Percentiles rank a stretch among this genome's conserved stretches.
Evolutionary conservation across 257 asterid species (phyloP).

Genomic region (Solanum chilense): DNA sequence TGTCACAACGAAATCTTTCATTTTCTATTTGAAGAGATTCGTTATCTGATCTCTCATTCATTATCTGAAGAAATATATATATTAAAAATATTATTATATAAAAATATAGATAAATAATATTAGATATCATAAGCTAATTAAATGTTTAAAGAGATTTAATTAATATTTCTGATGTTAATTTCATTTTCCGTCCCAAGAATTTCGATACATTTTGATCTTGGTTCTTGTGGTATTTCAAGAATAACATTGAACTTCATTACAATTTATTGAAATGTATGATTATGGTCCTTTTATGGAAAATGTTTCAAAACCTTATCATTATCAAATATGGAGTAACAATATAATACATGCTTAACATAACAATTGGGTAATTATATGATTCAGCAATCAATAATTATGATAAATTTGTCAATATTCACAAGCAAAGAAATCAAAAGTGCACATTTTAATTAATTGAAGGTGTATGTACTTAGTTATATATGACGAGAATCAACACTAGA

Average conservation of each 20-base stretch:
- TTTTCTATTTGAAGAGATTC: conserved; percentile 34
- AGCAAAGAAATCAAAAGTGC: neutral
- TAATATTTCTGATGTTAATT: neutral
- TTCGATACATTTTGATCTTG: neutral
- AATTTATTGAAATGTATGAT: neutral
- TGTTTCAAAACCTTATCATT: neutral
- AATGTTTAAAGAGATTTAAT: neutral
- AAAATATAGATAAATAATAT: neutral
- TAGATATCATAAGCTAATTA: neutral
- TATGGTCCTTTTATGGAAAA: neutral
- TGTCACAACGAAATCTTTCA: conserved; percentile 35
- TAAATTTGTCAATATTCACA: neutral
- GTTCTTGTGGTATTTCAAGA: neutral
- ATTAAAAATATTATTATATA: neutral
- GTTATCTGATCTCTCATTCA: conserved; percentile 37
- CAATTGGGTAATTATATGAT: neutral
- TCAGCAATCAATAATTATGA: neutral
- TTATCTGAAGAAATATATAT: neutral
- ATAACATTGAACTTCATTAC: neutral
- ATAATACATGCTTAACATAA: neutral
- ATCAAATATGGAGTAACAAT: neutral
- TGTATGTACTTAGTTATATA: neutral
- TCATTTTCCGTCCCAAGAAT: neutral
- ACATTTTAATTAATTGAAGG: neutral
- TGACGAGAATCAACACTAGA: neutral